Percentiles rank a stretch among this genome's conserved stretches.
These are phyloP conservation scores for Arthrobotrys entomopaga DNA, from an alignment of 2,329 filamentous ascomycete species.

Conservation along the genomic window DNA sequence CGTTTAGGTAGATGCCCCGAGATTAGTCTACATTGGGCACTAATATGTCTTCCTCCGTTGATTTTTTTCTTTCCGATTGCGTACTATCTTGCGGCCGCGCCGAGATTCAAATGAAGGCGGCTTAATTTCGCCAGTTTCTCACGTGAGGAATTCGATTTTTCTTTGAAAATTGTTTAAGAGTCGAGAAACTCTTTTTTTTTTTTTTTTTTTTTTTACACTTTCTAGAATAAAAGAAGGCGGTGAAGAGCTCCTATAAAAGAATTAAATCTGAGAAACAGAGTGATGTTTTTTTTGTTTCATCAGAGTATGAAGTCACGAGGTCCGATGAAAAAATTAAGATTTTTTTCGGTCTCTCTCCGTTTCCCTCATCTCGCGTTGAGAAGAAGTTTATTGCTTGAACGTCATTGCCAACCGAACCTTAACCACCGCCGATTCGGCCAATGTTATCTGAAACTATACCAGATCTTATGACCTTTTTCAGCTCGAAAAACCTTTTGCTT, in stretches of 20 bases:
- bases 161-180: neutral
- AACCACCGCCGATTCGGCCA: slow-evolving; percentile 11
- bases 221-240: neutral
- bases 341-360: slow-evolving; percentile 28
- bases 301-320: slow-evolving; percentile 33
- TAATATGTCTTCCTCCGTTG: neutral
- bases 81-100: neutral
- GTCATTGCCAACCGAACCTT: slow-evolving; percentile 5
- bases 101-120: slow-evolving; percentile 3
- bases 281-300: neutral
- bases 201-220: too few species aligned
- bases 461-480: slow-evolving; percentile 31
- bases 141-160: slow-evolving; percentile 10
- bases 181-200: too few species aligned
- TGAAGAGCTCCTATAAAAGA: slow-evolving; percentile 9
- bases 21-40: slow-evolving; percentile 11
- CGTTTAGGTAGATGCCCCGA: slow-evolving; percentile 6
- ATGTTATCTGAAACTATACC: slow-evolving; percentile 17
- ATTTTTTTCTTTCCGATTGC: slow-evolving; percentile 3
- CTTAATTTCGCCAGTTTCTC: slow-evolving; percentile 11
- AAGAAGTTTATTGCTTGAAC: neutral
- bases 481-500: too few species aligned
- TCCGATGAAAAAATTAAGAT: neutral
- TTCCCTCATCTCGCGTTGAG: slow-evolving; percentile 16
- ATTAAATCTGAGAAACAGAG: neutral